Conservation (phyloP, 2,329 filamentous ascomycete genomes). For the Plenodomus tracheiphilus region DNA sequence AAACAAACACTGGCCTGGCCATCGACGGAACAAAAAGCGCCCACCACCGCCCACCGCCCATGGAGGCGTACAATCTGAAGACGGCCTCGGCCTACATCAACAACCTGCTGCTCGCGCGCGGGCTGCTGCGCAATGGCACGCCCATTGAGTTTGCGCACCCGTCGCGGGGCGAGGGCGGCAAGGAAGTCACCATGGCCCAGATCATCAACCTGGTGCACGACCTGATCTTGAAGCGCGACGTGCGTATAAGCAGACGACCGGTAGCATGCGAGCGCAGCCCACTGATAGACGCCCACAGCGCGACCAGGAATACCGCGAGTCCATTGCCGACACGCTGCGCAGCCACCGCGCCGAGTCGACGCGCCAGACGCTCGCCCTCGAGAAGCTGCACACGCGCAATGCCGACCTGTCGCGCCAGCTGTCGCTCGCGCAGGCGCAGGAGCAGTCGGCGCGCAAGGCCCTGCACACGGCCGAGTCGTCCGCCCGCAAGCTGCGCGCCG, state of each 20-base stretch:
- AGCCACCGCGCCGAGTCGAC: slow-evolving; percentile 74
- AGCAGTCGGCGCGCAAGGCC: slow-evolving; percentile 69
- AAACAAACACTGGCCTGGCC: slow-evolving; percentile 23
- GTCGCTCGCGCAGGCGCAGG: slow-evolving; percentile 67
- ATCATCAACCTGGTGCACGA: slow-evolving; percentile 96
- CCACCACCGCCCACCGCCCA: slow-evolving; percentile 20
- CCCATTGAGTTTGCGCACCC: slow-evolving; percentile 81
- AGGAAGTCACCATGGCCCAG: slow-evolving; percentile 73
- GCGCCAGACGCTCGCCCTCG: slow-evolving; percentile 71
- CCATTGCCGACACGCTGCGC: slow-evolving; percentile 76
- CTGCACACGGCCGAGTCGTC: slow-evolving; percentile 74
- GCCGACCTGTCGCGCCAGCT: slow-evolving; percentile 61
- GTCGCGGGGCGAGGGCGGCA: slow-evolving; percentile 63
- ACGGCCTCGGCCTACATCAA: slow-evolving; percentile 67
- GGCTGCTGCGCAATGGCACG: slow-evolving; percentile 65
- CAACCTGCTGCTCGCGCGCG: slow-evolving; percentile 66
- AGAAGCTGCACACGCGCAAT: slow-evolving; percentile 58
- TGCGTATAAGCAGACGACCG: slow-evolving; percentile 48
- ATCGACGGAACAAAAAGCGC: background rate
- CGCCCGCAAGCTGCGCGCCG: slow-evolving; percentile 78
- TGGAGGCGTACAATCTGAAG: slow-evolving; percentile 58
- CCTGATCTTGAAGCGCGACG: slow-evolving; percentile 84
- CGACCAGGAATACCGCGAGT: slow-evolving; percentile 86
- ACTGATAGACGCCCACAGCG: slow-evolving; percentile 58
- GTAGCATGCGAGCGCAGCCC: background rate